A percentile compares a stretch with the other conserved stretches of the same genome.
Evolutionary conservation across 2,329 filamentous ascomycete species (phyloP).

Genomic region (Claviceps quebecensis): DNA sequence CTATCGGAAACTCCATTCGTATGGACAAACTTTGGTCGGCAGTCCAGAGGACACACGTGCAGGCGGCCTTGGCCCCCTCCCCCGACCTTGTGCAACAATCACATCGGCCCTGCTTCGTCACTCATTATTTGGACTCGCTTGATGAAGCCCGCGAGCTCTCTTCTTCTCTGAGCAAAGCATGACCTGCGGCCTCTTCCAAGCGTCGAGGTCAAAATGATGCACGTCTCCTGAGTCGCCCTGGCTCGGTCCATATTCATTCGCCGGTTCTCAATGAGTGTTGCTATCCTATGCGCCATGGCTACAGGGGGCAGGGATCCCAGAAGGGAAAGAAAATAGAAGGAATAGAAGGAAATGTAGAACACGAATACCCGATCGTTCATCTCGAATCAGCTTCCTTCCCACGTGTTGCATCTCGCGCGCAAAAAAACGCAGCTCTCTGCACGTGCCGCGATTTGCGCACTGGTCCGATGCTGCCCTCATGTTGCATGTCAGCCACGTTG

Average conservation of each 20-base stretch:
- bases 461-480: background rate
- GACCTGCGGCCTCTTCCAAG: background rate
- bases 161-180: background rate
- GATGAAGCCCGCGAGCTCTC: slow-evolving; percentile 1
- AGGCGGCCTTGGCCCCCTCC: background rate
- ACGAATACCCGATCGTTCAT: background rate
- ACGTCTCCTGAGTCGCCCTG: background rate
- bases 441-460: background rate
- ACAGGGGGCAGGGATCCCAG: background rate
- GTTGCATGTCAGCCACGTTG: background rate
- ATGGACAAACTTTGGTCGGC: too few species aligned
- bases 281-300: background rate
- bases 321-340: background rate
- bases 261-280: background rate
- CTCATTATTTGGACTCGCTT: slow-evolving; percentile 3
- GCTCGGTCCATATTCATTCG: background rate
- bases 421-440: background rate
- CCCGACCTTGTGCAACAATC: slow-evolving; percentile 3
- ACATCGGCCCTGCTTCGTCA: slow-evolving; percentile 6
- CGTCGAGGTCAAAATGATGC: background rate
- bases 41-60: background rate
- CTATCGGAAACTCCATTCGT: background rate
- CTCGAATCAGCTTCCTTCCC: background rate
- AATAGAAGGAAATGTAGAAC: background rate
- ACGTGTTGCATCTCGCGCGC: background rate